Base-by-base conservation (phyloP, 345 rosid species). In the Angophora floribunda region DNA sequence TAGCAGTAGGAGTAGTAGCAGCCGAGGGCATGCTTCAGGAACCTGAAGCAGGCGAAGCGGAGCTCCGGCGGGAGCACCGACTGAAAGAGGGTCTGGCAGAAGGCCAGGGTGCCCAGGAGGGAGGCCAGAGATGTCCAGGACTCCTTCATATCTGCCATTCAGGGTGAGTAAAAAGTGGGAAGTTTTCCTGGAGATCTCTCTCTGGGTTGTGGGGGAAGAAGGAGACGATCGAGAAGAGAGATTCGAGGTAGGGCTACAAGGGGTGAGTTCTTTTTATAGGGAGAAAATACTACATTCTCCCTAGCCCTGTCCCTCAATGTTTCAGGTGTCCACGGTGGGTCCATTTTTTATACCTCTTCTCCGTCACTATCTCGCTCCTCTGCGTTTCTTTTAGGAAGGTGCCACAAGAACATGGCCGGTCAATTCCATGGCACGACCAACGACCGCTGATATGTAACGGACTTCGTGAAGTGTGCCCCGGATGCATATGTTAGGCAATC, bases 1-100 rank as follows among this genome's bases (percentile, higher is more conserved):
- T 95, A 94, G 86, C 97, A 61, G 67, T 61, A 61, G 67, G 67
- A 61, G 67, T 61, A 5, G 67, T 28, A 28, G 32, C 67, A 28
- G 67, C 67, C 67, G 28, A 61, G 32, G 67, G 67, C 67, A 15
- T 14, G 67, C 67, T 61, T 61, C 67, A 28, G 67, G 16, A 61
- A 28, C 32, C 6, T 1, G 67, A 61, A 30, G 67, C 30, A 61
- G 67, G 67, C 67, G 67, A 7, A 61, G 13, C 67, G 67, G 67
- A 61, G 67, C 32, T 28, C 15, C 3, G 67, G 67, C 13, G 67
- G 67, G 67, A 61, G 67, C 30, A 61, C 67, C 6, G 13, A 3
- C 67, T 1, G 67, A 30, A 61, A 32, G 15, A 28, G 28, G 67
- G 67, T 61, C 67, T 61, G 67, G 67, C 67, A 61, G 67, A 61